Base-by-base conservation (phyloP, 768 basidiomycete species). In the Myochromella boudieri region DNA sequence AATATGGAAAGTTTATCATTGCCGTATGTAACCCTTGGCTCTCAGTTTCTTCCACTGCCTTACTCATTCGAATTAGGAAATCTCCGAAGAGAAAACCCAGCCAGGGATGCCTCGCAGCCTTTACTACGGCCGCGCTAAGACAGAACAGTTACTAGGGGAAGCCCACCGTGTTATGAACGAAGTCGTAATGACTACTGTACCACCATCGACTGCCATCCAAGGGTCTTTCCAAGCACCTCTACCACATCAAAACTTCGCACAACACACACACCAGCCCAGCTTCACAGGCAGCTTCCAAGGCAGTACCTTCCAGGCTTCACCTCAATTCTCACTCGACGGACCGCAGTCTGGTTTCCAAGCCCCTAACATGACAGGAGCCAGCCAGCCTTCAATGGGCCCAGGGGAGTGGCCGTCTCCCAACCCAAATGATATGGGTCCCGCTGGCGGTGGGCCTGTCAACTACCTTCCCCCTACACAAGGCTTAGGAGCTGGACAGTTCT, bases 11-110 rank as follows among this genome's bases (percentile, higher is more conserved):
- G 55, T 70, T 76, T 17, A 60, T 81, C 17, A 68, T 81, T 15
- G 57, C 69, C 20, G 75, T 75, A 53, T 42, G 69, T 63, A 11
- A 42, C 15, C 28, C 21, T 29, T 40, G 25, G 10, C 18, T 18
- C 20, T 21, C 34, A 8, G 20, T 24, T 34, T 2, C 49, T 7
- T 26, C 12, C 25, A 7, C 25, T 42, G 5, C 33, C 20, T 34
- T 39, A 12, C 31, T 26, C 25, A 28, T 26, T 24, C 17, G 15
- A 32, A 37, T 3, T 49, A 87, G 81, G 89, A 87, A 73, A 85
- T 97, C 11, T 82, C 91, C 1, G 80, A 90, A 49, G 85, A 88
- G n/a, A 65, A 70, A 15, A 91, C 91, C 0, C 81, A 84, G 42
- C 91, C 92, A 14, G 94, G 94, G 20, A 70, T 87, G 26, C 77